These are phyloP conservation scores for Eucalyptus curtisii DNA, from an alignment of 345 rosid species.

Conservation along the genomic window DNA sequence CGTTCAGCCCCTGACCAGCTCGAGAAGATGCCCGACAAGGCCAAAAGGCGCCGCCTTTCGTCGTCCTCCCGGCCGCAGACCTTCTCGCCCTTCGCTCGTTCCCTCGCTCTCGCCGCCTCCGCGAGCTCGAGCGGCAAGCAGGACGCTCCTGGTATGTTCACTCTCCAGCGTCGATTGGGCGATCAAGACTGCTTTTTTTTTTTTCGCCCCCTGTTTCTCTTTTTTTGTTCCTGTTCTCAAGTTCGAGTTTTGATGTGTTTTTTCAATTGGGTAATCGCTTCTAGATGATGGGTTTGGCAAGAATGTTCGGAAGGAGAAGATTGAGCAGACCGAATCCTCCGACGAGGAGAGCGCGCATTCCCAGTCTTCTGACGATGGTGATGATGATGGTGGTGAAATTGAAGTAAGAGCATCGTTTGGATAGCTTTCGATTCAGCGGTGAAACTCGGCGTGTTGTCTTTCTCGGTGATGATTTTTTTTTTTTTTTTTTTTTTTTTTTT, in stretches of 20 bases:
- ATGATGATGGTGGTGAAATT: slow-evolving; percentile 26
- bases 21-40: slow-evolving; percentile 31
- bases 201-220: background rate
- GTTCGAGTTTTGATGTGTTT: background rate
- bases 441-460: background rate
- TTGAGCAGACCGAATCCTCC: slow-evolving; percentile 24
- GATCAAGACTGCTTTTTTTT: background rate
- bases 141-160: slow-evolving; percentile 2
- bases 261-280: background rate
- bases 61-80: slow-evolving; percentile 32
- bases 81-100: slow-evolving; percentile 64
- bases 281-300: slow-evolving; percentile 13
- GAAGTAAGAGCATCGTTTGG: slow-evolving; percentile 20
- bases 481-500: background rate
- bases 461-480: background rate
- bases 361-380: slow-evolving; percentile 25
- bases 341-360: slow-evolving; percentile 13
- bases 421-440: background rate
- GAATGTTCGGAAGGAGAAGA: background rate
- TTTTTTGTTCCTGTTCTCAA: background rate
- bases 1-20: background rate
- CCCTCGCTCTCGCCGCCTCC: slow-evolving; percentile 30
- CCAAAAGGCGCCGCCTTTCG: slow-evolving; percentile 11
- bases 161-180: slow-evolving; percentile 8
- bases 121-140: slow-evolving; percentile 10